Evolutionary conservation across 306 rosid genomes (phyloP).

Genomic region (Clitoria ternatea): DNA sequence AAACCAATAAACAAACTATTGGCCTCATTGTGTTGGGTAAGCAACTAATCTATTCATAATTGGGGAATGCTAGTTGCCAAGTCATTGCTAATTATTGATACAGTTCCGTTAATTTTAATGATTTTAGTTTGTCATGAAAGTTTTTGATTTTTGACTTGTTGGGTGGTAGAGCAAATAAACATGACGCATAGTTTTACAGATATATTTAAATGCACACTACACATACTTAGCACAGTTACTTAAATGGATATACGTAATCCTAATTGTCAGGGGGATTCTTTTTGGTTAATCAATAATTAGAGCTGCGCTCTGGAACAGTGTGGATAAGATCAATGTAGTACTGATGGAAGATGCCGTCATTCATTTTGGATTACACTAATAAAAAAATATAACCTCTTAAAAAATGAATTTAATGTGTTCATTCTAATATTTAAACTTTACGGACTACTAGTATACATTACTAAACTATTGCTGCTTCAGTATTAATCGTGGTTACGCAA

Average conservation of each 20-base stretch:
- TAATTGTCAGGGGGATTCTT: background rate
- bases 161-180: no score
- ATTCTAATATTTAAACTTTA: background rate
- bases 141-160: no score
- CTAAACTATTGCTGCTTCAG: background rate
- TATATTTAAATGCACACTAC: no score
- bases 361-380: background rate
- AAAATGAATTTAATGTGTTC: background rate
- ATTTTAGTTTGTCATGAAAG: no score
- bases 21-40: background rate
- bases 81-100: constrained; percentile 14
- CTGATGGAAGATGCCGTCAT: constrained; percentile 17
- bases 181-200: no score
- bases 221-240: background rate
- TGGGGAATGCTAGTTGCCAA: background rate
- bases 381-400: background rate
- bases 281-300: constrained; percentile 19
- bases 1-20: background rate
- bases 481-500: background rate
- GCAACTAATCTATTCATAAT: constrained; percentile 15
- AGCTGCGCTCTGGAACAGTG: background rate
- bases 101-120: no score
- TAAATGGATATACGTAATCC: background rate
- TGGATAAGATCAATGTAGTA: constrained; percentile 23
- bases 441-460: background rate